Evolutionary conservation across 2,329 filamentous ascomycete species (phyloP), one percentile per base, ranked within the genome.

Genomic region (Colletotrichum abscissum): DNA sequence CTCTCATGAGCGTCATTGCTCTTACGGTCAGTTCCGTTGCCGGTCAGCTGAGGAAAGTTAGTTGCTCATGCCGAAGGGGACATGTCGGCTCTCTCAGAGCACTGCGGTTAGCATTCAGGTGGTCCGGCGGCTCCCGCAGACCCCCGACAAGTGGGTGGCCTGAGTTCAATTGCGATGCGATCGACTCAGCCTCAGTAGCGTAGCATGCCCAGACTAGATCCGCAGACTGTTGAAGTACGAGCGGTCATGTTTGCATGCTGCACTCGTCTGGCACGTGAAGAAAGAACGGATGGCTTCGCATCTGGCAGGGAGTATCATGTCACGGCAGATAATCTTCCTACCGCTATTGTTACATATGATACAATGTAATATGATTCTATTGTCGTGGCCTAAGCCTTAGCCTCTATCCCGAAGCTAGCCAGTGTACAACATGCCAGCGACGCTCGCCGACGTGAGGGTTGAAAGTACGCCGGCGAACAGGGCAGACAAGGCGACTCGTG

Each of bases 381-480:
- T 63, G 28, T 35, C 42, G 33, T 19, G 46, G 16, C 19, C 28
- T 42, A 14, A 42, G 28, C 19, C 35, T 22, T 24, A 8, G 54
- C 14, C 19, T 38, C 38, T 28, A 22, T 7, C 7, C 62, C n/a
- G 28, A 30, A 46, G 24, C 52, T 52, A 73, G 8, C 70, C 70
- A 2, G 70, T 73, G 55, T 73, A 73, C 38, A 73, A 35, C 66
- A 70, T 73, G 1, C 70, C 70, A 9, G 70, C 70, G 16, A 73
- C 70, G 19, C 70, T 73, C 7, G 70, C 70, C 1, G 70, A 73
- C 1, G 66, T 73, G 55, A 73, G n/a, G 30, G 70, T 73, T 19
- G 70, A 73, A 42, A 73, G 28, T 19, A 73, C 68, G n/a, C 70
- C 70, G 5, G 70, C 59, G 11, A 73, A 73, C 42, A 73, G 38